Evolutionary conservation across 176 grass and related monocot species (phyloP).

Genomic region (Cenchrus fungigraminus): DNA sequence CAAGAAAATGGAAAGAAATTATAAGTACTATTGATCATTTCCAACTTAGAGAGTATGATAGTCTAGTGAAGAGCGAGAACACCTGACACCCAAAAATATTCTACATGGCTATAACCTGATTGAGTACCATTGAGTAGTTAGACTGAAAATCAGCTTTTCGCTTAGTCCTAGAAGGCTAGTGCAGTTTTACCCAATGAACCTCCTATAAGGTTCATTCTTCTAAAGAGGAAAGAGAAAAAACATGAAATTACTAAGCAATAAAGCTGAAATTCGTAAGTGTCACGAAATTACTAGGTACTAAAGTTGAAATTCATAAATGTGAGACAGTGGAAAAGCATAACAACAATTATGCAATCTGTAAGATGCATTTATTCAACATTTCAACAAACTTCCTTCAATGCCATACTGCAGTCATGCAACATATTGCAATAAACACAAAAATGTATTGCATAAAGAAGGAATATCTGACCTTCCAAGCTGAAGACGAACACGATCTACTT

Average conservation of each 20-base stretch:
- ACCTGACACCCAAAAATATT: background rate
- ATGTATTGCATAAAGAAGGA: conserved; percentile 1
- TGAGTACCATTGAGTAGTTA: background rate
- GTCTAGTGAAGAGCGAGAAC: background rate
- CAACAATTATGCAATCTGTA: conserved; percentile 23
- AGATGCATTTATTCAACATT: background rate
- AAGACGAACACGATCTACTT: conserved; percentile 66
- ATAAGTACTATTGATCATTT: conserved; percentile 22
- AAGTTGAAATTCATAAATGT: background rate
- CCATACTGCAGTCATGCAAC: background rate
- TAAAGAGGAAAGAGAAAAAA: conserved; percentile 1
- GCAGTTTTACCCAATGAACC: conserved; percentile 12
- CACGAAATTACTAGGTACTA: background rate
- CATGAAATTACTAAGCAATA: conserved; percentile 28
- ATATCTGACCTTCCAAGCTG: conserved; percentile 77
- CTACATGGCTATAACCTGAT: background rate
- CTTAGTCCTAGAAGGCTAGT: background rate
- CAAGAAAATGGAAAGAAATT: conserved; percentile 31
- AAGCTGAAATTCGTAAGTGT: background rate
- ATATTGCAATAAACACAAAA: conserved; percentile 3
- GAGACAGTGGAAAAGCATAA: conserved; percentile 9
- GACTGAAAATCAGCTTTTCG: background rate
- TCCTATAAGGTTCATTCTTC: background rate
- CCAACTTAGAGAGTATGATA: conserved; percentile 5
- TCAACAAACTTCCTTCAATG: conserved; percentile 2